A percentile compares a stretch with the other conserved stretches of the same genome.
Evolutionary conservation across 1,284 basidiomycete species (phyloP).

Genomic region (Malassezia arunalokei): DNA sequence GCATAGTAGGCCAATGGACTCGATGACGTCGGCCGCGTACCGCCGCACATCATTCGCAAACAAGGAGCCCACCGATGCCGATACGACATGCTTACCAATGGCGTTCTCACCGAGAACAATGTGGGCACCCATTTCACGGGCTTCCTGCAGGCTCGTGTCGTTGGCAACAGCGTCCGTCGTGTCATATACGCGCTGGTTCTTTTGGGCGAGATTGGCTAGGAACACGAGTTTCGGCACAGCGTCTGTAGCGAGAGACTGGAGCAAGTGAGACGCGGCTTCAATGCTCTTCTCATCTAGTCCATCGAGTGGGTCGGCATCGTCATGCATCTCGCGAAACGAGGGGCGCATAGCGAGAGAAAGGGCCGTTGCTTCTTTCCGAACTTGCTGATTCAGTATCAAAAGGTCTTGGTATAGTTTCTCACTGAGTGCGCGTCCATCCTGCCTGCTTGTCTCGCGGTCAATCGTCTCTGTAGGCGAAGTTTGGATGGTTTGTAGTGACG

Average conservation of each 20-base stretch:
- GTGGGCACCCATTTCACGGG: conserved; percentile 24
- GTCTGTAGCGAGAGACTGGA: conserved; percentile 26
- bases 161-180: neutral
- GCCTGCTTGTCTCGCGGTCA: conserved; percentile 9
- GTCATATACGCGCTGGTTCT: conserved; percentile 16
- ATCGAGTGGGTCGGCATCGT: conserved; percentile 17
- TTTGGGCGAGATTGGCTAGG: conserved; percentile 30
- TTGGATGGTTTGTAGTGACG: conserved; percentile 28
- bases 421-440: conserved; percentile 17
- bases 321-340: neutral
- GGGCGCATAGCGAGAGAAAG: conserved; percentile 30
- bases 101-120: conserved; percentile 25
- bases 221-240: conserved; percentile 32
- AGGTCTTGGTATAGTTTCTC: conserved; percentile 24
- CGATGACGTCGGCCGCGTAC: conserved; percentile 22
- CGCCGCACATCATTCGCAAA: conserved; percentile 25
- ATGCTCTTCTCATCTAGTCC: conserved; percentile 27
- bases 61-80: conserved; percentile 22
- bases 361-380: conserved; percentile 26
- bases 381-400: conserved; percentile 19
- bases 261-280: conserved; percentile 23
- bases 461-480: conserved; percentile 11
- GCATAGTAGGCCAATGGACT: conserved; percentile 25
- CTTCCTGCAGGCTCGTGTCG: conserved; percentile 15
- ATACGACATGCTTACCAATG: conserved; percentile 19